Conservation (phyloP, 225 moss, liverwort and hornwort genomes). For the Marchantia polymorpha region DNA sequence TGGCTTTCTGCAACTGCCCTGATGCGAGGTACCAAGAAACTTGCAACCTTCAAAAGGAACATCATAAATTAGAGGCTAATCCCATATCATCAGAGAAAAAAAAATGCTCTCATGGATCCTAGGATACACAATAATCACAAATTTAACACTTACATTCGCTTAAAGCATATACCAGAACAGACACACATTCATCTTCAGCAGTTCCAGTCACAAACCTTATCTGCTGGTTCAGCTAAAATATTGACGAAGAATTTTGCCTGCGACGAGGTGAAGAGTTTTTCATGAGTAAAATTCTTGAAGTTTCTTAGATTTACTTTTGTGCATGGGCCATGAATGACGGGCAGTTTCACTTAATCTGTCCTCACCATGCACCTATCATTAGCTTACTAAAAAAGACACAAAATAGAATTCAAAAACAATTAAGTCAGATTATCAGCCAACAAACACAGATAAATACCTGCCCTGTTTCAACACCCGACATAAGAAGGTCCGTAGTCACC, state of each 20-base stretch:
- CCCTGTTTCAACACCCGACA: conserved; percentile 78
- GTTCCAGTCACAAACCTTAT: conserved; percentile 48
- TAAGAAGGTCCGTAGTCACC: conserved; percentile 97
- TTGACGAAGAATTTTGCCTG: conserved; percentile 99
- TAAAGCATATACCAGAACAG: background rate
- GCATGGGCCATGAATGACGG: background rate
- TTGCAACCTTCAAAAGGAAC: conserved; percentile 62
- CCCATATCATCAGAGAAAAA: background rate
- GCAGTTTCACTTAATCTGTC: no score
- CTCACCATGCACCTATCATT: no score
- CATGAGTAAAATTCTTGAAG: background rate
- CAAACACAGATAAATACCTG: conserved; percentile 44
- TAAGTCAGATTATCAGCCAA: no score
- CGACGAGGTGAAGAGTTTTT: background rate
- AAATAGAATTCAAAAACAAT: no score
- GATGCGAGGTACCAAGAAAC: conserved; percentile 79
- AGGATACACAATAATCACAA: background rate
- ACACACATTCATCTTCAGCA: background rate
- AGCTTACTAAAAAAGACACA: no score
- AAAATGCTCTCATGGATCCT: background rate
- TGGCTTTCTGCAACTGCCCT: conserved; percentile 75
- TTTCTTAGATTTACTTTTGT: background rate
- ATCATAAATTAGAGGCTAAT: background rate
- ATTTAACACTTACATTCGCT: background rate
- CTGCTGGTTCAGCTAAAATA: conserved; percentile 78